Evolutionary conservation across 2,329 filamentous ascomycete species (phyloP).

Genomic region (Xylariales sp.): DNA sequence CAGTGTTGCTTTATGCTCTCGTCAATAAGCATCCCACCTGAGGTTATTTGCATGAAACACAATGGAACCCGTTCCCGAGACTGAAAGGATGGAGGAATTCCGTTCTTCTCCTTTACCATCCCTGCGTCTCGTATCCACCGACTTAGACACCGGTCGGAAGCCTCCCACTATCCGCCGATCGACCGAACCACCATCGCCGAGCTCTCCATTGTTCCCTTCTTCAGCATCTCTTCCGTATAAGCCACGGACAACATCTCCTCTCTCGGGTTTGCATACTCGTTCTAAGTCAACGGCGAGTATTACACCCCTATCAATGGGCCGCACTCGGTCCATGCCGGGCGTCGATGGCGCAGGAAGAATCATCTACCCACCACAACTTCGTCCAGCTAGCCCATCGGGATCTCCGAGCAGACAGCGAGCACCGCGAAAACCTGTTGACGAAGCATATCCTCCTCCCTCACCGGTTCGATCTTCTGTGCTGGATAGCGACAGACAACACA

Average conservation of each 20-base stretch:
- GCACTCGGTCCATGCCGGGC: constrained; percentile 73
- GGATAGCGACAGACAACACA: constrained; percentile 60
- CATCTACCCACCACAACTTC: constrained; percentile 64
- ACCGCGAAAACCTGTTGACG: constrained; percentile 69
- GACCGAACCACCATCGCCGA: constrained; percentile 68
- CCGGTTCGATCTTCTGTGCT: constrained; percentile 67
- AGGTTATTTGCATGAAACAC: constrained; percentile 38
- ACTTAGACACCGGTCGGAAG: constrained; percentile 61
- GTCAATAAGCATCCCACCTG: constrained; percentile 2
- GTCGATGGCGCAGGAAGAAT: constrained; percentile 70
- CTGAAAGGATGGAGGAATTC: constrained; percentile 75
- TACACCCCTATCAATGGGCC: constrained; percentile 67
- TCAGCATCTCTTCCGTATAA: constrained; percentile 65
- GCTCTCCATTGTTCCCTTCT: constrained; percentile 62
- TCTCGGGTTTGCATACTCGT: constrained; percentile 66
- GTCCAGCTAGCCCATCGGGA: constrained; percentile 65
- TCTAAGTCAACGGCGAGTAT: constrained; percentile 69
- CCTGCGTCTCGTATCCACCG: constrained; percentile 56
- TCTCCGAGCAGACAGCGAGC: constrained; percentile 65
- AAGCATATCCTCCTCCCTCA: constrained; percentile 67
- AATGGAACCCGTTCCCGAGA: constrained; percentile 77
- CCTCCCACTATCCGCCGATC: constrained; percentile 67
- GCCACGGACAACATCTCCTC: constrained; percentile 71
- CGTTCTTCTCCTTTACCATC: constrained; percentile 67
- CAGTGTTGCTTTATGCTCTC: constrained; percentile 3